phyloP scores from a whole-genome alignment of 2,329 filamentous ascomycete genomes.

The Monilinia vaccinii-corymbosi region DNA sequence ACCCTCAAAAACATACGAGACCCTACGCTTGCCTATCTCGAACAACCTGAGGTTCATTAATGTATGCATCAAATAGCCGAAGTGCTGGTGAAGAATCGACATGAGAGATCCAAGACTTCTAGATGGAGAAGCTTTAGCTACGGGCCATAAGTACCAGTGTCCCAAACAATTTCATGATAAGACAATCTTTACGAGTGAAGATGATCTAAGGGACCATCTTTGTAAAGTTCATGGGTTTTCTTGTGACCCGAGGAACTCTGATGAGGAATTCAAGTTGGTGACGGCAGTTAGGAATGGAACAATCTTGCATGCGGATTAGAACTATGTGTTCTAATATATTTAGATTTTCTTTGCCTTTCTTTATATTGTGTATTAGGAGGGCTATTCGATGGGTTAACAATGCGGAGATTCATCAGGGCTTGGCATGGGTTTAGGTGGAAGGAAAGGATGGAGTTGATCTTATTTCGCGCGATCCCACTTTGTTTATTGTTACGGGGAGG shows the following conservation, averaged over 20 bases:
- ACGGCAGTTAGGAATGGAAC: background rate
- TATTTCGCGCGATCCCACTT: background rate
- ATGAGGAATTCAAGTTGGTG: background rate
- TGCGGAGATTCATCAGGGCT: background rate
- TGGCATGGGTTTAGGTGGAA: background rate
- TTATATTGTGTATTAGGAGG: background rate
- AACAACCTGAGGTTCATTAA: background rate
- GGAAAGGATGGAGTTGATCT: background rate
- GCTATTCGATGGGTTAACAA: background rate
- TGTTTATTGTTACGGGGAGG: background rate
- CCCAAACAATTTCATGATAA: background rate
- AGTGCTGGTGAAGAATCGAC: background rate
- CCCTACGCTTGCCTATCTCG: background rate
- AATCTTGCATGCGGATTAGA: background rate
- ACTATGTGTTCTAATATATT: background rate
- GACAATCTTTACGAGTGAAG: background rate
- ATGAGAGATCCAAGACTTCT: background rate
- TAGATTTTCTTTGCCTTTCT: background rate
- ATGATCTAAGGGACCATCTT: background rate
- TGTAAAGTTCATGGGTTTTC: background rate
- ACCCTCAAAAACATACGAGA: background rate
- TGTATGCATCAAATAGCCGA: background rate
- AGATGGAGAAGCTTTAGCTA: background rate
- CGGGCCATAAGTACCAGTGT: background rate
- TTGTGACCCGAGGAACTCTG: background rate